phyloP scores from a whole-genome alignment of 805 yeast species.

The Helenozyma baotianmanensis region DNA sequence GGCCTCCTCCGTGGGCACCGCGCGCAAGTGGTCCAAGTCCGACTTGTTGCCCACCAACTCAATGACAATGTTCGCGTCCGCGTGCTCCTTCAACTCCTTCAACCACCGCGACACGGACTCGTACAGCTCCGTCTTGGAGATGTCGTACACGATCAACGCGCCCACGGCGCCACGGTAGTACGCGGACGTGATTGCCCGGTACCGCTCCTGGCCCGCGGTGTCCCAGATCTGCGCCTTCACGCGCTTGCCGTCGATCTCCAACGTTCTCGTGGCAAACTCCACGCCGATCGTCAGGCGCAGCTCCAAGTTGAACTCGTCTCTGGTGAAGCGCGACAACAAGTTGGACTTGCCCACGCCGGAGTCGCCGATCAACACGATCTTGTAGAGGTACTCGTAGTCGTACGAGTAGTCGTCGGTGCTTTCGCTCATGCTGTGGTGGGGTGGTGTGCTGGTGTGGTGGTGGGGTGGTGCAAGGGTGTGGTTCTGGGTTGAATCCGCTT shows the following conservation, averaged over 20 bases:
- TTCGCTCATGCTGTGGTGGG: constrained; percentile 25
- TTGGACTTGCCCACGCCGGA: constrained; percentile 97
- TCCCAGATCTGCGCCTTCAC: constrained; percentile 96
- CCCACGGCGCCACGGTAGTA: constrained; percentile 98
- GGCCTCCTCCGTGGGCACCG: constrained; percentile 97
- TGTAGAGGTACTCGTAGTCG: constrained; percentile 90
- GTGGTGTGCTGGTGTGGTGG: background rate
- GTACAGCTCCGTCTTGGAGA: constrained; percentile 82
- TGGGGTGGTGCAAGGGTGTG: no score
- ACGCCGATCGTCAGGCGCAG: constrained; percentile 95
- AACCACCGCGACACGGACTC: constrained; percentile 86
- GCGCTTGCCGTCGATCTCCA: constrained; percentile 78
- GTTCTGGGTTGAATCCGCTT: no score
- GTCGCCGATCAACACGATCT: constrained; percentile 91
- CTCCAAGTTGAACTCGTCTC: constrained; percentile 93
- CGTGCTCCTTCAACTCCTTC: constrained; percentile 86
- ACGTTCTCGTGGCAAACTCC: constrained; percentile 94
- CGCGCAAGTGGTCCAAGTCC: constrained; percentile 87
- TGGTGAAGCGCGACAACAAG: constrained; percentile 85
- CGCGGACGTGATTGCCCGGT: constrained; percentile 95
- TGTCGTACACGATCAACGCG: constrained; percentile 92
- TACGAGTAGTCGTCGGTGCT: constrained; percentile 43
- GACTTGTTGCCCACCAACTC: constrained; percentile 91
- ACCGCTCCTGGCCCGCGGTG: constrained; percentile 98
- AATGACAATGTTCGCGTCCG: constrained; percentile 90